phyloP scores from a whole-genome alignment of 345 rosid genomes.

The Brassica nigra region DNA sequence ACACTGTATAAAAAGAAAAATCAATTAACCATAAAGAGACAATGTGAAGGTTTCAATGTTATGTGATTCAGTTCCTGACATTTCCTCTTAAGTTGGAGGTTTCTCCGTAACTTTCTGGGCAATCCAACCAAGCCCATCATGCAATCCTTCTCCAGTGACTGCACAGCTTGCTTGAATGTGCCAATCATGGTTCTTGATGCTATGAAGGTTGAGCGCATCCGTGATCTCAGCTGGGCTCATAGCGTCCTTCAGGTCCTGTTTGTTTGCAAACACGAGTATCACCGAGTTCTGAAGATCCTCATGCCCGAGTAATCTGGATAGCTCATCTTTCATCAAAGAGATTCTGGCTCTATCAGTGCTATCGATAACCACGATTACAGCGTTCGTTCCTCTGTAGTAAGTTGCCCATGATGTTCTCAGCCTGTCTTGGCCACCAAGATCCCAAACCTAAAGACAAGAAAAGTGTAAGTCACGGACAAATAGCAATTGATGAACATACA shows the following conservation, averaged over 20 bases:
- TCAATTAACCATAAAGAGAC: not conserved
- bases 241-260: slow-evolving; percentile 89
- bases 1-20: not conserved
- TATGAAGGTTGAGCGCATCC: slow-evolving; percentile 81
- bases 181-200: slow-evolving; percentile 94
- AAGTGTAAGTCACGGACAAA: not conserved
- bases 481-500: not conserved
- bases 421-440: slow-evolving; percentile 93
- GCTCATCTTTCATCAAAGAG: slow-evolving; percentile 82
- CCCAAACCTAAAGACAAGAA: slow-evolving; percentile 67
- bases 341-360: slow-evolving; percentile 89
- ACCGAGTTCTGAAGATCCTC: slow-evolving; percentile 75
- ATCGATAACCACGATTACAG: slow-evolving; percentile 79
- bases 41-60: not conserved
- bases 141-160: slow-evolving; percentile 79
- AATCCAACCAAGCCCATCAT: slow-evolving; percentile 91
- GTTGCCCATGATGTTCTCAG: slow-evolving; percentile 94
- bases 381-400: slow-evolving; percentile 89
- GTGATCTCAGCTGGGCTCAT: slow-evolving; percentile 89
- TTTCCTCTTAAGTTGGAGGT: slow-evolving; percentile 47
- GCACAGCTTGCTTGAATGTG: slow-evolving; percentile 95
- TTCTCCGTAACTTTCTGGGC: slow-evolving; percentile 85
- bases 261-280: slow-evolving; percentile 82
- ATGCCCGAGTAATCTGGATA: slow-evolving; percentile 70
- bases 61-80: not conserved